Evolutionary conservation across 495 filamentous ascomycete genomes (phyloP).

Genomic region (Xylaria intraflava): DNA sequence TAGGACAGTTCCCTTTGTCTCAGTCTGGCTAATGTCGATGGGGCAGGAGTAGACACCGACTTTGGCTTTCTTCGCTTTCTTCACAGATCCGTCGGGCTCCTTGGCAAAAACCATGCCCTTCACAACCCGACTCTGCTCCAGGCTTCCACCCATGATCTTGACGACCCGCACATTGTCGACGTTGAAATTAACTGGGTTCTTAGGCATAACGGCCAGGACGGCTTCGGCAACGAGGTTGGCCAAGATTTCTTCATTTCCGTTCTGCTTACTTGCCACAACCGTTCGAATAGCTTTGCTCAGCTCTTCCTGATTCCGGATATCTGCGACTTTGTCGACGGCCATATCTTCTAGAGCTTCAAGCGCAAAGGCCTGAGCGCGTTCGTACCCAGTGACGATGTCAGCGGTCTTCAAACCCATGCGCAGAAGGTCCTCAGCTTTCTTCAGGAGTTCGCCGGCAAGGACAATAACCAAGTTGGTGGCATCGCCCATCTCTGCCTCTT

Average conservation of each 20-base stretch:
- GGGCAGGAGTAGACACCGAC: conserved; percentile 96
- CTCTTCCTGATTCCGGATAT: conserved; percentile 69
- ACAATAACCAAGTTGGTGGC: conserved; percentile 97
- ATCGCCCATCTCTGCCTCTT: conserved; percentile 98
- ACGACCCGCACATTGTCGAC: conserved; percentile 99
- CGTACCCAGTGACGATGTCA: conserved; percentile 92
- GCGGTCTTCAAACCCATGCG: conserved; percentile 94
- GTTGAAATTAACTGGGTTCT: conserved; percentile 98
- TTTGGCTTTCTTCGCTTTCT: conserved; percentile 87
- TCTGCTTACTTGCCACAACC: conserved; percentile 94
- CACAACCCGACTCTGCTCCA: conserved; percentile 88
- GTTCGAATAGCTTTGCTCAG: conserved; percentile 94
- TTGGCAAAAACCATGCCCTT: conserved; percentile 98
- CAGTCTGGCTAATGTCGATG: conserved; percentile 91
- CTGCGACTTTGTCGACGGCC: conserved; percentile 81
- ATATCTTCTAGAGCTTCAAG: conserved; percentile 81
- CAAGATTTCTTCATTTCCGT: conserved; percentile 81
- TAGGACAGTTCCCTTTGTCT: conserved; percentile 99
- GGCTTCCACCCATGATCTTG: conserved; percentile 97
- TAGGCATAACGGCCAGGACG: conserved; percentile 87
- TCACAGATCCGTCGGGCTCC: conserved; percentile 82
- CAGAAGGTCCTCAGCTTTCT: conserved; percentile 93
- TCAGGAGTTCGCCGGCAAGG: conserved; percentile 88
- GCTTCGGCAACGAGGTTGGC: conserved; percentile 86
- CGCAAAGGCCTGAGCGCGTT: conserved; percentile 85